Percentiles rank a stretch among this genome's conserved stretches.
phyloP scores from a whole-genome alignment of 768 basidiomycete species.

The Tricholoma matsutake region DNA sequence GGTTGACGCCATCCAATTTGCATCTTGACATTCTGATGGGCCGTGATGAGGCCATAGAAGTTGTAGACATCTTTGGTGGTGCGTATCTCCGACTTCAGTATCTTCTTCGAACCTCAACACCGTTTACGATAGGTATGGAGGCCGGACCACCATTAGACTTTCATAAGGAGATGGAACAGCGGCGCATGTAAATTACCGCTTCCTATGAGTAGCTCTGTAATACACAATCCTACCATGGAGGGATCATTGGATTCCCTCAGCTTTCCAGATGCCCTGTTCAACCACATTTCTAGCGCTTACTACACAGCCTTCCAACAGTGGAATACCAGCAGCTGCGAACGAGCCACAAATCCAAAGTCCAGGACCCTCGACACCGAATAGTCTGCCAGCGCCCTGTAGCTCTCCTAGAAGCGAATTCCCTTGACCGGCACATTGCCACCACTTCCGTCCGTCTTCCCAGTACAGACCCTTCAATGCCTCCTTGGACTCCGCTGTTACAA shows the following conservation, averaged over 20 bases:
- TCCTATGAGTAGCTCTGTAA: constrained; percentile 3
- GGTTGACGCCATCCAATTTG: constrained; percentile 67
- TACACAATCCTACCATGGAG: constrained; percentile 11
- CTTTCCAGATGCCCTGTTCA: constrained; percentile 38
- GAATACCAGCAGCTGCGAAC: constrained; percentile 70
- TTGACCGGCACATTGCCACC: constrained; percentile 44
- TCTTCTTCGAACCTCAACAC: not conserved
- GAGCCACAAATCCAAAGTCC: constrained; percentile 73
- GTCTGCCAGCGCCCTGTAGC: constrained; percentile 49
- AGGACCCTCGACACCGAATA: constrained; percentile 28
- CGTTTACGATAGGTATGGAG: constrained; percentile 50
- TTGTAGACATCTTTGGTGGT: constrained; percentile 80
- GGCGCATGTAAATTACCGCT: constrained; percentile 38
- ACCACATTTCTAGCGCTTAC: constrained; percentile 62
- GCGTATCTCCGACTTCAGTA: constrained; percentile 17
- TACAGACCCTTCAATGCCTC: constrained; percentile 47
- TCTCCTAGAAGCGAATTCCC: constrained; percentile 39
- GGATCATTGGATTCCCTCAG: constrained; percentile 29
- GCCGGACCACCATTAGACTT: constrained; percentile 47
- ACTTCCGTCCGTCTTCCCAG: constrained; percentile 29
- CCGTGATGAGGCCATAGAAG: constrained; percentile 79
- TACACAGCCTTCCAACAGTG: constrained; percentile 78
- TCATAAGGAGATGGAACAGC: constrained; percentile 69
- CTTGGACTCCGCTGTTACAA: constrained; percentile 51
- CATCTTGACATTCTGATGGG: constrained; percentile 94